phyloP scores from a whole-genome alignment of 306 rosid genomes.

The Comarum palustre region DNA sequence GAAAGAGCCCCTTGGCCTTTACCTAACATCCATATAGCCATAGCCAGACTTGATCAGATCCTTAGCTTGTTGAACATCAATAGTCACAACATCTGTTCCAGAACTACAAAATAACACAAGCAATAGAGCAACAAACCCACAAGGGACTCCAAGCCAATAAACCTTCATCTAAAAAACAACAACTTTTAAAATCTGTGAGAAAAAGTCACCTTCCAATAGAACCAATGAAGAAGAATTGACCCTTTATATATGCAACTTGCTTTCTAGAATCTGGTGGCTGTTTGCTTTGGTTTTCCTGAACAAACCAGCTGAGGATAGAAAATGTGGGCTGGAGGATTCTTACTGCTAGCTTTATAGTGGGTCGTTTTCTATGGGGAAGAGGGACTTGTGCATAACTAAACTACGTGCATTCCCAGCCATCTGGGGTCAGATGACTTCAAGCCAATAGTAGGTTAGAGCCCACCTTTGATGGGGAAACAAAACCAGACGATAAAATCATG shows the following conservation, averaged over 20 bases:
- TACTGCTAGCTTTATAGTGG: not conserved
- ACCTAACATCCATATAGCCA: constrained; percentile 77
- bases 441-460: not conserved
- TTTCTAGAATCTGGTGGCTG: constrained; percentile 23
- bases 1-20: not conserved
- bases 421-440: not conserved
- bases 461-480: not conserved
- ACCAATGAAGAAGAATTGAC: constrained; percentile 22
- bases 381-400: not conserved
- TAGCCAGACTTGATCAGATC: constrained; percentile 53
- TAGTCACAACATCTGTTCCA: constrained; percentile 47
- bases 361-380: constrained; percentile 7
- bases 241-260: constrained; percentile 16
- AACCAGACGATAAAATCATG: not conserved
- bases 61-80: constrained; percentile 60
- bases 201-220: constrained; percentile 36
- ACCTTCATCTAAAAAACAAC: constrained; percentile 29
- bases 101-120: constrained; percentile 36
- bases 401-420: not conserved
- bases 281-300: constrained; percentile 17
- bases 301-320: constrained; percentile 9
- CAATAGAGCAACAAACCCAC: constrained; percentile 25
- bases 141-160: constrained; percentile 25
- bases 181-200: not conserved
- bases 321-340: constrained; percentile 6